These are phyloP conservation scores for Mycena citricolor DNA, from an alignment of 1,284 basidiomycete genomes.

Conservation along the genomic window DNA sequence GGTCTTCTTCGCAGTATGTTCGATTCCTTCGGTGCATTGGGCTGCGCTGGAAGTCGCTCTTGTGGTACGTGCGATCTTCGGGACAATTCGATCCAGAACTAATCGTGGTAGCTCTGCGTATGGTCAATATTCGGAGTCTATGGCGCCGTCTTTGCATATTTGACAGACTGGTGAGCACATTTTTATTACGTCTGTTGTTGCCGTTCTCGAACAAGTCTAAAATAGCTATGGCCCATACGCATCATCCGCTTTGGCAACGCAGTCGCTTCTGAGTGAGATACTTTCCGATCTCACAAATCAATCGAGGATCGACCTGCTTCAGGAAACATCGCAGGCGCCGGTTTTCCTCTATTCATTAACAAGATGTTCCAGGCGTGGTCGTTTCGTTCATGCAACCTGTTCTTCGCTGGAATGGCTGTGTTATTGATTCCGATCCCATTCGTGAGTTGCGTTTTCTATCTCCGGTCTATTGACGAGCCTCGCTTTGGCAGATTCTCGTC, in stretches of 20 bases:
- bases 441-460: not conserved
- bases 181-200: slow-evolving; percentile 1
- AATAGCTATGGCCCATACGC: slow-evolving; percentile 3
- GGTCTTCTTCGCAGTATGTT: slow-evolving; percentile 65
- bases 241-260: slow-evolving; percentile 1
- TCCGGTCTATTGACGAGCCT: not conserved
- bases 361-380: slow-evolving; percentile 59
- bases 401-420: slow-evolving; percentile 62
- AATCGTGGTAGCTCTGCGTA: slow-evolving; percentile 45
- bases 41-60: slow-evolving; percentile 55
- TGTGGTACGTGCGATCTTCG: slow-evolving; percentile 34
- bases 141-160: slow-evolving; percentile 64
- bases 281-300: not conserved
- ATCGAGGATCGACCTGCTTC: no score
- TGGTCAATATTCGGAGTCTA: slow-evolving; percentile 61
- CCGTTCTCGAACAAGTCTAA: not conserved
- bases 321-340: slow-evolving; percentile 58
- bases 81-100: not conserved
- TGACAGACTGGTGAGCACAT: slow-evolving; percentile 62
- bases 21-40: slow-evolving; percentile 52
- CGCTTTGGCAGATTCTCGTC: slow-evolving; percentile 1
- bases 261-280: slow-evolving; percentile 15
- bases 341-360: slow-evolving; percentile 63
- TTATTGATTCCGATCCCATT: slow-evolving; percentile 48
- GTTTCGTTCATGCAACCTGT: slow-evolving; percentile 68